Conservation (phyloP, 768 basidiomycete genomes). For the Panaeolus papilionaceus region DNA sequence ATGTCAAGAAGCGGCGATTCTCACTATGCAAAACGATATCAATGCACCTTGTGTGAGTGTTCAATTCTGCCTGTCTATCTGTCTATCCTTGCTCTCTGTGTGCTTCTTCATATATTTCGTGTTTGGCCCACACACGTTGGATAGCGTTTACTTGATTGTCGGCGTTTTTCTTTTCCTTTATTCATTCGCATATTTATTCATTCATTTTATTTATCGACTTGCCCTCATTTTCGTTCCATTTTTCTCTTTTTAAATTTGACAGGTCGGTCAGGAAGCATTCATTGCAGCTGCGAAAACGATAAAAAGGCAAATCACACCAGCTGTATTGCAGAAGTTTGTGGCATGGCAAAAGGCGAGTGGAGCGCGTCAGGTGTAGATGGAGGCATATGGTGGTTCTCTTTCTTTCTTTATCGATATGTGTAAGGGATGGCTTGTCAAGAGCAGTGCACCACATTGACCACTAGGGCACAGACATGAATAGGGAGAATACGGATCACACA, state of each 20-base stretch:
- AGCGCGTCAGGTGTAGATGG: conserved; percentile 28
- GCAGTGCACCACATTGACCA: not conserved
- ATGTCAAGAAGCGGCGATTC: conserved; percentile 94
- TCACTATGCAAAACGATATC: conserved; percentile 90
- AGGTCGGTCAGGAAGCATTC: conserved; percentile 84
- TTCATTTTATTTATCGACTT: conserved; percentile 4
- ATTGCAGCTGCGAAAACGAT: conserved; percentile 72
- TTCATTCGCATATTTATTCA: not conserved
- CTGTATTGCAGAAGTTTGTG: conserved; percentile 73
- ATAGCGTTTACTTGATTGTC: not conserved
- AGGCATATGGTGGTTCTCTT: not conserved
- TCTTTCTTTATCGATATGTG: not conserved
- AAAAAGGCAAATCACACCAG: conserved; percentile 85
- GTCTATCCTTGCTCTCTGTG: not conserved
- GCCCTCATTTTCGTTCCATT: not conserved
- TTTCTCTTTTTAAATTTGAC: conserved; percentile 11
- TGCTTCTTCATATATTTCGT: not conserved
- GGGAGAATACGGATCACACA: conserved; percentile 5
- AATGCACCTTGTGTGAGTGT: conserved; percentile 72
- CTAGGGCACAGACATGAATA: not conserved
- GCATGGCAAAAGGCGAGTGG: conserved; percentile 59
- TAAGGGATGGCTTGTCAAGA: not conserved
- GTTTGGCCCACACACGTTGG: conserved; percentile 3
- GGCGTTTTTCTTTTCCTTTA: conserved; percentile 5
- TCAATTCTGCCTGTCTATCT: not conserved